Conservation (phyloP, 495 filamentous ascomycete genomes). For the Aspergillus panamensis region DNA sequence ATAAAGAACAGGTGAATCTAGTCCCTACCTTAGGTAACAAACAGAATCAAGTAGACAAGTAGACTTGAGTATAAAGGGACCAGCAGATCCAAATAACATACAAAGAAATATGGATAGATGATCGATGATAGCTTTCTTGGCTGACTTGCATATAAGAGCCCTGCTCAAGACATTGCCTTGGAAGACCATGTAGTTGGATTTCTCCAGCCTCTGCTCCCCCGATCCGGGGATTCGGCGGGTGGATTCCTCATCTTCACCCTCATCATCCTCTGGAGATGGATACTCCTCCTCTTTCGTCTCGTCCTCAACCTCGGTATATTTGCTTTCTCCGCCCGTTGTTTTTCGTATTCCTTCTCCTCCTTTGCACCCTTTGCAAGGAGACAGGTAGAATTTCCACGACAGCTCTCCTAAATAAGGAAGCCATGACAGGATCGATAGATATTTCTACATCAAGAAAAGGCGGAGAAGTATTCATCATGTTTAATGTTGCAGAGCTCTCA, state of each 20-base stretch:
- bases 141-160: slow-evolving; percentile 75
- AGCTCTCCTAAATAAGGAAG: slow-evolving; percentile 79
- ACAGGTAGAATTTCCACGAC: slow-evolving; percentile 76
- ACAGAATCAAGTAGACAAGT: too few relatives aligned
- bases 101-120: slow-evolving; percentile 59
- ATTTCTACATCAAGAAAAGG: slow-evolving; percentile 37
- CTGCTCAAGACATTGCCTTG: slow-evolving; percentile 82
- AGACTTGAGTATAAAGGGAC: slow-evolving; percentile 71
- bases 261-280: slow-evolving; percentile 20
- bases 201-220: slow-evolving; percentile 56
- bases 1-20: too few relatives aligned
- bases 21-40: too few relatives aligned
- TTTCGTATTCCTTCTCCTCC: slow-evolving; percentile 49
- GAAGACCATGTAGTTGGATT: slow-evolving; percentile 90
- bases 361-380: slow-evolving; percentile 60
- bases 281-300: slow-evolving; percentile 27
- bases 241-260: slow-evolving; percentile 26
- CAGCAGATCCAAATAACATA: slow-evolving; percentile 38
- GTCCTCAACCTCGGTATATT: slow-evolving; percentile 17
- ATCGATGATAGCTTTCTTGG: slow-evolving; percentile 67
- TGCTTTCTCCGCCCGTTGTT: slow-evolving; percentile 28
- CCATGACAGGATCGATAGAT: slow-evolving; percentile 67
- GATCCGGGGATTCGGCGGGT: slow-evolving; percentile 46
- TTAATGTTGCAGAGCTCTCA: slow-evolving; percentile 18
- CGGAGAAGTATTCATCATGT: slow-evolving; percentile 19